Evolutionary conservation across 495 filamentous ascomycete genomes (phyloP).

Genomic region (Lasiosphaeria miniovina): DNA sequence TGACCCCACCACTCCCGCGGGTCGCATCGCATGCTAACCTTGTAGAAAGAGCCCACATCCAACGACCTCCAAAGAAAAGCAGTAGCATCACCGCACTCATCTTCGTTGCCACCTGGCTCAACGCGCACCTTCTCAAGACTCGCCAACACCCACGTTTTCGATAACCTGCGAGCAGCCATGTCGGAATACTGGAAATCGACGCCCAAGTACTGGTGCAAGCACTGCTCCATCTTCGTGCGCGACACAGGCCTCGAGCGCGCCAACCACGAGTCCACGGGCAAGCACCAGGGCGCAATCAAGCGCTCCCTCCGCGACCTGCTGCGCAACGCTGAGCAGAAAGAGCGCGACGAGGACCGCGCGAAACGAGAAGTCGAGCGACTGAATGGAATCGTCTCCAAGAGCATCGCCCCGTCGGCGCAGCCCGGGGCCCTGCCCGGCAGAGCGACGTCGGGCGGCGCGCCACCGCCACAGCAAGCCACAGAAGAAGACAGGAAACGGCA

Average conservation of each 20-base stretch:
- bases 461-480: constrained; percentile 32
- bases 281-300: constrained; percentile 86
- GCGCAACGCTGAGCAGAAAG: constrained; percentile 70
- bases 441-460: constrained; percentile 8
- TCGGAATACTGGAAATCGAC: constrained; percentile 99
- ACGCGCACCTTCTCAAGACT: not conserved
- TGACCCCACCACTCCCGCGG: too few species aligned
- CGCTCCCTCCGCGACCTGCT: constrained; percentile 87
- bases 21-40: too few species aligned
- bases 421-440: not conserved
- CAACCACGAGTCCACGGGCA: constrained; percentile 86
- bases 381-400: constrained; percentile 66
- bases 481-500: constrained; percentile 76
- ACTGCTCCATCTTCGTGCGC: constrained; percentile 85
- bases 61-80: too few species aligned
- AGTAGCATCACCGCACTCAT: not conserved
- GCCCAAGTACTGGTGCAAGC: constrained; percentile 96
- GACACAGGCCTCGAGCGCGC: constrained; percentile 87
- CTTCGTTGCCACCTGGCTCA: not conserved
- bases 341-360: constrained; percentile 74
- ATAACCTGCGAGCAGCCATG: constrained; percentile 50
- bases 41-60: too few species aligned
- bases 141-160: not conserved
- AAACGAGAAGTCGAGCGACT: constrained; percentile 83
- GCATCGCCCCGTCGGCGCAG: not conserved